These are phyloP conservation scores for Cryptosporidium baileyi DNA, from an alignment of 169 alveolate species.

Conservation along the genomic window DNA sequence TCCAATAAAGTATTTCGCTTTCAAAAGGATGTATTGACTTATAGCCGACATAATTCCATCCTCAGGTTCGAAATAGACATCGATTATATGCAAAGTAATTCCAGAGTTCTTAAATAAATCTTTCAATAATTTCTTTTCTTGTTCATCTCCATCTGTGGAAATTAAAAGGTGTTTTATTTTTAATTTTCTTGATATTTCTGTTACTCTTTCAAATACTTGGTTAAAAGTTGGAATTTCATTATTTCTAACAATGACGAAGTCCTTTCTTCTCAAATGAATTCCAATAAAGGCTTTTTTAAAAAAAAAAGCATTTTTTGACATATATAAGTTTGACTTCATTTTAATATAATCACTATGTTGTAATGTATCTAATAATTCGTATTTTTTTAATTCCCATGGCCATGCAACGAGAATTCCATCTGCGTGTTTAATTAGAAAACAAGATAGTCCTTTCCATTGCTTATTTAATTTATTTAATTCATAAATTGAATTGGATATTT, in stretches of 20 bases:
- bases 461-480: background rate
- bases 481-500: constrained; percentile 3
- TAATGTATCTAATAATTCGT: background rate
- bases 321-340: background rate
- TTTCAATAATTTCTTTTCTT: background rate
- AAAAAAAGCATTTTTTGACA: constrained; percentile 6
- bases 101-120: background rate
- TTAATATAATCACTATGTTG: background rate
- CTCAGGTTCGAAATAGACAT: background rate
- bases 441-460: background rate
- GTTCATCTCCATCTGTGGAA: constrained; percentile 28
- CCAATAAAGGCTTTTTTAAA: constrained; percentile 8
- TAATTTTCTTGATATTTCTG: constrained; percentile 12
- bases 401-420: constrained; percentile 61
- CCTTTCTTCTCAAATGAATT: constrained; percentile 56
- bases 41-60: constrained; percentile 63
- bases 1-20: constrained; percentile 47
- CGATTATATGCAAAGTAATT: constrained; percentile 1
- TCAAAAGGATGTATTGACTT: constrained; percentile 27
- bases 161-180: background rate
- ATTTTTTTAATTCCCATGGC: constrained; percentile 46
- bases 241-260: constrained; percentile 2
- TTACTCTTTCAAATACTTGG: constrained; percentile 6
- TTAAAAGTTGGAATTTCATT: constrained; percentile 63
- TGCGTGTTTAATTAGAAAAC: constrained; percentile 21